Base-by-base conservation (phyloP, 2,329 filamentous ascomycete species). In the Cytospora piceae region DNA sequence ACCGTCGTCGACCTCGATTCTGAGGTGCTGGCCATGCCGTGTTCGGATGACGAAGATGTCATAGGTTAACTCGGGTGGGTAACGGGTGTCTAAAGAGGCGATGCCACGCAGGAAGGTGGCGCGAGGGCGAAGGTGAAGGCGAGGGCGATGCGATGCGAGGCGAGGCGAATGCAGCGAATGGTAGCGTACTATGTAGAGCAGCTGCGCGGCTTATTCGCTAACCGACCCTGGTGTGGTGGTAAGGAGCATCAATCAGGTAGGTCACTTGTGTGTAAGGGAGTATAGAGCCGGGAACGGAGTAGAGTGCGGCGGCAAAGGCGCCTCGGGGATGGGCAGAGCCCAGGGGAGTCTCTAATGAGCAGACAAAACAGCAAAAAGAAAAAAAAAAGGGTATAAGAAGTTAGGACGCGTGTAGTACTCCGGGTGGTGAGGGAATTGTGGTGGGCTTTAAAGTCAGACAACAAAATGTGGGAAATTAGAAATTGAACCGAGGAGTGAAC, bases 1-100 rank as follows among this genome's bases (percentile, higher is more conserved):
- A 78, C 74, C 34, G 77, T 75, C 68, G 78, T 77, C 55, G 75
- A 74, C 69, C 72, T 74, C 63, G 72, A 69, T 20, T 73, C 71
- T 3, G 73, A 70, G 56, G 70, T 70, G 71, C 69, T 74, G 67
- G 75, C 69, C 75, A 78, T 77, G 70, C 58, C 69, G 63, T 63
- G 59, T 54, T 58, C 54, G 29, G n/a, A n/a, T 29, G 31, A 32
- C 39, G 42, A 56, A 62, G 32, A 37, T 31, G 62, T 37, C 62
- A 58, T 24, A 2, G 29, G 52, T 9, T 24, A 42, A 39, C 27
- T 58, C 31, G 39, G 52, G 55, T 54, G 42, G 29, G 32, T 11
- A 29, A 14, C 22, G 31, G n/a, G 37, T n/a, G 52, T 42, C 17
- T 61, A 31, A n/a, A 54, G 22, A 53, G 58, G 52, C 57, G 61